Evolutionary conservation across 805 yeast species (phyloP).

Genomic region (Maudiozyma barnettii): DNA sequence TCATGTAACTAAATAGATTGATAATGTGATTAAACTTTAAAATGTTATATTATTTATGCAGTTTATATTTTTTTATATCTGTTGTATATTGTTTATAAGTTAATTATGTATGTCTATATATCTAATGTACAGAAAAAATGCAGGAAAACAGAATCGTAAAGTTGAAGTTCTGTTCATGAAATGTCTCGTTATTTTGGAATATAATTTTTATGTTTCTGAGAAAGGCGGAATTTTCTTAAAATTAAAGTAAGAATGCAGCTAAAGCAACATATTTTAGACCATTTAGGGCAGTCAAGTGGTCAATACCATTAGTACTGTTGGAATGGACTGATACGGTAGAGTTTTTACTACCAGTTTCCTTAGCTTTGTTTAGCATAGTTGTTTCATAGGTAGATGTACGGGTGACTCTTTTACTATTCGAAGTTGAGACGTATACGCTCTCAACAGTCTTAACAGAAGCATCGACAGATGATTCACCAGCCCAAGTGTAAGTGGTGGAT

Average conservation of each 20-base stretch:
- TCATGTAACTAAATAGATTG: no score
- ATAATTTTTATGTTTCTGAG: neutral
- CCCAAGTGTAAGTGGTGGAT: slow-evolving; percentile 8
- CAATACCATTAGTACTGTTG: slow-evolving; percentile 11
- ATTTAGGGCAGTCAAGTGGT: neutral
- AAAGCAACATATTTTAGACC: slow-evolving; percentile 3
- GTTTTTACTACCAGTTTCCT: neutral
- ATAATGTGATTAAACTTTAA: neutral
- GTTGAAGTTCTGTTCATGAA: no score
- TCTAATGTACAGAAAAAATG: no score
- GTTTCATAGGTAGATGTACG: slow-evolving; percentile 1
- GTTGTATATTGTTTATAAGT: neutral
- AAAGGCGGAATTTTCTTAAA: neutral
- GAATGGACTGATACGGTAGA: slow-evolving; percentile 8
- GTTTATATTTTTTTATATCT: neutral
- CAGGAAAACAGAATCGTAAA: no score
- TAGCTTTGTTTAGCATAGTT: neutral
- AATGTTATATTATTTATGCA: neutral
- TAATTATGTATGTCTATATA: neutral
- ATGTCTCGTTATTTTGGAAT: neutral
- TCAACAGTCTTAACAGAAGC: neutral
- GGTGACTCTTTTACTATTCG: neutral
- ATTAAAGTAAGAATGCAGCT: slow-evolving; percentile 10
- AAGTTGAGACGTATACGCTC: slow-evolving; percentile 1
- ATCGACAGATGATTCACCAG: neutral